A percentile compares a stretch with the other conserved stretches of the same genome.
These are phyloP conservation scores for Picea mariana DNA, from an alignment of 83 land plant species.

Conservation along the genomic window DNA sequence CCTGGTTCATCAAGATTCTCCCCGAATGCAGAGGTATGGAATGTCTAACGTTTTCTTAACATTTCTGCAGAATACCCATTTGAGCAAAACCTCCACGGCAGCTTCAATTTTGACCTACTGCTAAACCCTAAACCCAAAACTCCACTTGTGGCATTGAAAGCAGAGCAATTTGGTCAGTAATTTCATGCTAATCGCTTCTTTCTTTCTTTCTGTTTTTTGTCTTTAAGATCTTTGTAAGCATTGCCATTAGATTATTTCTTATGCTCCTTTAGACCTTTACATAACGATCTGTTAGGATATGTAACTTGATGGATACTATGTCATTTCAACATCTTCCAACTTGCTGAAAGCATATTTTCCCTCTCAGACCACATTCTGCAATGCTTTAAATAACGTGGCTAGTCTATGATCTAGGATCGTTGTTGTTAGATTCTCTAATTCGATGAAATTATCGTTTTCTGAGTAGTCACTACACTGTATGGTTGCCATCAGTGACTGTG, in stretches of 20 bases:
- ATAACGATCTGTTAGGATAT: not conserved
- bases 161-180: not conserved
- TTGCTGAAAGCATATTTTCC: not conserved
- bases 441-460: not conserved
- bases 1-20: slow-evolving; percentile 88
- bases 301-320: not conserved
- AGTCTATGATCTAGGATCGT: not conserved
- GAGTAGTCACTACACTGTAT: too few species aligned
- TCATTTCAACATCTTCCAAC: not conserved
- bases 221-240: not conserved
- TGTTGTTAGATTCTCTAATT: not conserved
- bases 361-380: too few species aligned
- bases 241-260: not conserved
- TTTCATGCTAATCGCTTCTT: too few species aligned
- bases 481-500: too few species aligned
- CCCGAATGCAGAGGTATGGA: slow-evolving; percentile 62
- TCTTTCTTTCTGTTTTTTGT: not conserved
- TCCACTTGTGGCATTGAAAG: not conserved
- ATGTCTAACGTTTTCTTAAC: not conserved
- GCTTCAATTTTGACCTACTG: not conserved
- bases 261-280: not conserved
- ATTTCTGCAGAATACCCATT: not conserved
- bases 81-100: not conserved
- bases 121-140: not conserved
- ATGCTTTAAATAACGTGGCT: not conserved